Evolutionary conservation across 73 alveolate genomes (phyloP).

Genomic region (Tetrahymena elliotti): DNA sequence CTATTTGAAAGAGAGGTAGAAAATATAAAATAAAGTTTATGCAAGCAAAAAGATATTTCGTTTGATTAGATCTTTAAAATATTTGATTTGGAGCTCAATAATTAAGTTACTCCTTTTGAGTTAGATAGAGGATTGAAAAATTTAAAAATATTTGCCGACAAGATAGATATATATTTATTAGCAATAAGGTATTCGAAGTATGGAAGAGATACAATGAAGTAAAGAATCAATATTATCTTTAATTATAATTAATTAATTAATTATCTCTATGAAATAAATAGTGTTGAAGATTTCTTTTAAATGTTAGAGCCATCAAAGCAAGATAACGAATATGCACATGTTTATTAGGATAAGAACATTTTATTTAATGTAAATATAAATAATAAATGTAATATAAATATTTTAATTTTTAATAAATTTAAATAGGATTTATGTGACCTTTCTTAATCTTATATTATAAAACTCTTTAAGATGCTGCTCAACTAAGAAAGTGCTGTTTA

Average conservation of each 20-base stretch:
- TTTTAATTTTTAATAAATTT: not conserved
- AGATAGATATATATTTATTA: not conserved
- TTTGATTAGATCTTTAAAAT: not conserved
- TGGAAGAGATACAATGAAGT: not conserved
- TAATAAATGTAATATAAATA: not conserved
- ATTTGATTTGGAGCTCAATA: not conserved
- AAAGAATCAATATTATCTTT: not conserved
- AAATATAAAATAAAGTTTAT: not conserved
- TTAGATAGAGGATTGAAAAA: not conserved
- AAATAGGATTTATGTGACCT: not conserved
- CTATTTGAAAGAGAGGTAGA: not conserved
- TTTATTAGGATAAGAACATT: not conserved
- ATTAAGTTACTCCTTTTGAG: not conserved
- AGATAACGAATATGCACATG: not conserved
- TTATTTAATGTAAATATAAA: not conserved
- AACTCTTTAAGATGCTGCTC: not conserved
- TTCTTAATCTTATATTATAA: not conserved
- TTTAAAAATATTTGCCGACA: not conserved
- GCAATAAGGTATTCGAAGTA: not conserved
- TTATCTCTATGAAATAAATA: not conserved
- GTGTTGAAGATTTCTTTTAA: not conserved
- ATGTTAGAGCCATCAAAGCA: not conserved
- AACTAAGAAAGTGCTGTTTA: not conserved
- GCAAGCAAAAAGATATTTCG: not conserved
- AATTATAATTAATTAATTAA: too few relatives aligned